Conservation (phyloP, 345 rosid genomes). For the Citrus australasica region DNA sequence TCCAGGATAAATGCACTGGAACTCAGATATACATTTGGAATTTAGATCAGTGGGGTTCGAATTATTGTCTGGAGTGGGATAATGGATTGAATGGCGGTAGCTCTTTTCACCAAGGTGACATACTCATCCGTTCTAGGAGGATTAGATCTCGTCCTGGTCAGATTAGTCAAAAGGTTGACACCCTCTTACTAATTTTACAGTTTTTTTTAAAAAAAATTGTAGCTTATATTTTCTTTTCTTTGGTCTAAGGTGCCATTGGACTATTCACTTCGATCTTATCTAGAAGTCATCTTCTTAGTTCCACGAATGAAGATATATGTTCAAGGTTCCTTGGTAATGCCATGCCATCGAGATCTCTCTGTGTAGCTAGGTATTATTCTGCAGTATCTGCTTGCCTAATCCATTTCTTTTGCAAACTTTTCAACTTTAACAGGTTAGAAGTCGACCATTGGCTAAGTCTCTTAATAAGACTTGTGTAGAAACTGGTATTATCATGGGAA, state of each 20-base stretch:
- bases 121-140: slow-evolving; percentile 31
- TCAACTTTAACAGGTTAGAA: slow-evolving; percentile 25
- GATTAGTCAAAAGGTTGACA: slow-evolving; percentile 27
- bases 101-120: slow-evolving; percentile 37
- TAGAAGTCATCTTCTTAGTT: slow-evolving; percentile 33
- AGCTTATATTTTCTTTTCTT: slow-evolving; percentile 1
- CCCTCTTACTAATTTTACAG: background rate
- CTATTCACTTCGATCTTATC: slow-evolving; percentile 33
- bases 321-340: slow-evolving; percentile 34
- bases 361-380: background rate
- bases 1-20: slow-evolving; percentile 22
- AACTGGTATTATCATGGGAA: slow-evolving; percentile 19
- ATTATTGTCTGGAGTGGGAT: slow-evolving; percentile 25
- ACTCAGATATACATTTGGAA: slow-evolving; percentile 38
- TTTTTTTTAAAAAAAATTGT: background rate
- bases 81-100: slow-evolving; percentile 26
- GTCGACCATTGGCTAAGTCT: slow-evolving; percentile 27
- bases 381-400: background rate
- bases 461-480: slow-evolving; percentile 18
- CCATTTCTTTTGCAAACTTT: background rate
- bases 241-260: slow-evolving; percentile 28
- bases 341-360: background rate
- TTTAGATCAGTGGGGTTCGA: slow-evolving; percentile 34
- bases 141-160: slow-evolving; percentile 35
- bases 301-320: slow-evolving; percentile 34